A percentile compares a stretch with the other conserved stretches of the same genome.
phyloP scores from a whole-genome alignment of 192 early-diverging fungal species.

The Gonapodya sp. region DNA sequence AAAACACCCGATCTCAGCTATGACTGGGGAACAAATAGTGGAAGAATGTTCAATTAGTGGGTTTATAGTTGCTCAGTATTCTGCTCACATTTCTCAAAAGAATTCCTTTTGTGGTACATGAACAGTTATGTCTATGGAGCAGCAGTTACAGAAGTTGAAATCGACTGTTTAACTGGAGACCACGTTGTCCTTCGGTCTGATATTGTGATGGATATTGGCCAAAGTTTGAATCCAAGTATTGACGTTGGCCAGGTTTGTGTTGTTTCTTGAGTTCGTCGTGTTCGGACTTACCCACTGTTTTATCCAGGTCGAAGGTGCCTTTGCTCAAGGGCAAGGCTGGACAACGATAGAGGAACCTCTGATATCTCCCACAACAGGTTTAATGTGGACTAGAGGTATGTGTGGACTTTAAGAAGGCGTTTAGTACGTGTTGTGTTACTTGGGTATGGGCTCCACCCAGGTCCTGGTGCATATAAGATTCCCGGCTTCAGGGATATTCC shows the following conservation, averaged over 20 bases:
- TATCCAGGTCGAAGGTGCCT: constrained; percentile 13
- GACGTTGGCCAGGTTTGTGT: constrained; percentile 60
- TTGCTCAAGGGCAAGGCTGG: constrained; percentile 49
- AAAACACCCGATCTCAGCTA: constrained; percentile 52
- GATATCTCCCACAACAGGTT: constrained; percentile 50
- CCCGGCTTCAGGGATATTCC: constrained; percentile 77
- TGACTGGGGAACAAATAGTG: not conserved
- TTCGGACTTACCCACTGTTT: not conserved
- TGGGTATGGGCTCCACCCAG: constrained; percentile 31
- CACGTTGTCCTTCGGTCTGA: constrained; percentile 64
- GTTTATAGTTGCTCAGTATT: not conserved
- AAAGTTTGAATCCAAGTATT: constrained; percentile 73
- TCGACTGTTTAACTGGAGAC: constrained; percentile 74
- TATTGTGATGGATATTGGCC: constrained; percentile 78
- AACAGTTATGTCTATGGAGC: constrained; percentile 19
- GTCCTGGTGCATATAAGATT: constrained; percentile 83
- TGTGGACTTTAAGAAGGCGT: not conserved
- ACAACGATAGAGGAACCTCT: constrained; percentile 74
- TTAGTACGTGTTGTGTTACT: not conserved
- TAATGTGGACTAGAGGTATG: constrained; percentile 45
- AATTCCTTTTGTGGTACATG: no score
- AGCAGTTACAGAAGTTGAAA: constrained; percentile 72
- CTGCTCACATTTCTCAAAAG: not conserved
- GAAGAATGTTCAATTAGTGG: not conserved
- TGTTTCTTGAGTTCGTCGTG: not conserved